Base-by-base conservation (phyloP, 2,329 filamentous ascomycete species). In the Cercospora sesami region DNA sequence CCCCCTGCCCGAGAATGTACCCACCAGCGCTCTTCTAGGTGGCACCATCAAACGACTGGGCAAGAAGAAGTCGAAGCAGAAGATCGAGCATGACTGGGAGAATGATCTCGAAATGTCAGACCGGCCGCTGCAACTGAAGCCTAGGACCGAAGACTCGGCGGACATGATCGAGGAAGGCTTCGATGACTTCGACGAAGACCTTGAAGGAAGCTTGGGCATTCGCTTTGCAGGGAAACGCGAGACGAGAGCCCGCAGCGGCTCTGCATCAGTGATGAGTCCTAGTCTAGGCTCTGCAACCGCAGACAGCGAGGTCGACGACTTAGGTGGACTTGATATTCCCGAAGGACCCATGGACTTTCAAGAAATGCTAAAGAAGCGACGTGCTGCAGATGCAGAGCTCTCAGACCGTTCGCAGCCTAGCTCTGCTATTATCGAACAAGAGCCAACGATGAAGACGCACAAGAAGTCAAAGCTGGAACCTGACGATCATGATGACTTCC, bases 11-110 rank as follows among this genome's bases (percentile, higher is more conserved):
- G 84, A 87, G 62, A 94, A 94, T 77, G 89, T 98, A 33, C 93
- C 94, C 1, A 88, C 91, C 31, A 97, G 94, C 21, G 95, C 95
- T 31, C 83, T 99, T 51, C 87, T 95, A 78, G 94, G 94, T 63
- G 95, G 95, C 63, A 94, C 93, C 9, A 98, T 98, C 77, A 96
- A 96, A 82, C 86, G 94, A 73, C 85, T 98, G 36, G 94, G 94
- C 12, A 85, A 83, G 78, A 81, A 82, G 72, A 80, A 80, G 65
- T 81, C 81, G 67, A 72, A 74, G 65, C 79, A 78, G 71, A 82
- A 81, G 67, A 76, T 84, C 39, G 80, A 81, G 71, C 83, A 84
- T 69, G 83, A 84, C 75, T 85, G 82, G 83, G 82, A 80, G 68
- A 81, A 83, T 66, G 83, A 85, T 72, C 76, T 85, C 57, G 82